phyloP scores from a whole-genome alignment of 2,329 filamentous ascomycete genomes.

The Biscogniauxia sp. region DNA sequence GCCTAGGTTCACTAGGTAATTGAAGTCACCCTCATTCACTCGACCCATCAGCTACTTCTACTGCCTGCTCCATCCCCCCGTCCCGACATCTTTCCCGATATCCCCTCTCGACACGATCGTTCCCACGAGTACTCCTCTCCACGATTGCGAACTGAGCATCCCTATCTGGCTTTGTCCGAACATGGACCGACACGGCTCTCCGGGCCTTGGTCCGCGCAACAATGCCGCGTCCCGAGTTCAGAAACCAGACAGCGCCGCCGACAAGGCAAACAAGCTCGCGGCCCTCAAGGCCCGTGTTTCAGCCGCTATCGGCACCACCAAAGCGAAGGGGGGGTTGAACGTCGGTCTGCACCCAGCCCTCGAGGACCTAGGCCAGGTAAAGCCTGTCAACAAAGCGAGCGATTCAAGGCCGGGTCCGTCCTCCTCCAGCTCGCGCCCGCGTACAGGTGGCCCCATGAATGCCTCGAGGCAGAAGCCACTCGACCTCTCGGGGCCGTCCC shows the following conservation, averaged over 20 bases:
- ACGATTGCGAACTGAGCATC: background rate
- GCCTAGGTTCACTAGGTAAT: no score
- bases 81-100: no score
- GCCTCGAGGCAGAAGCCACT: slow-evolving; percentile 35
- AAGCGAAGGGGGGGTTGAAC: slow-evolving; percentile 52
- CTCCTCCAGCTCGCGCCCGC: slow-evolving; percentile 15
- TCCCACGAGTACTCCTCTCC: background rate
- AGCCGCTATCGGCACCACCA: slow-evolving; percentile 61
- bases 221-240: slow-evolving; percentile 54
- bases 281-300: slow-evolving; percentile 78
- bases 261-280: slow-evolving; percentile 68
- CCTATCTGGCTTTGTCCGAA: slow-evolving; percentile 3
- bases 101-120: background rate
- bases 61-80: no score
- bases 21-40: no score
- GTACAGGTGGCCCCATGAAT: slow-evolving; percentile 14
- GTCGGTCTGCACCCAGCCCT: slow-evolving; percentile 70
- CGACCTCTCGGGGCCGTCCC: slow-evolving; percentile 26
- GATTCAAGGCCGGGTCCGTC: slow-evolving; percentile 39
- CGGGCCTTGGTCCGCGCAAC: slow-evolving; percentile 55
- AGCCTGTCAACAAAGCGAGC: slow-evolving; percentile 22
- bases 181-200: slow-evolving; percentile 54
- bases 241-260: slow-evolving; percentile 56
- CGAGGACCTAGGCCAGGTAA: slow-evolving; percentile 37
- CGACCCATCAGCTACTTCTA: no score